Percentiles rank a stretch among this genome's conserved stretches.
phyloP scores from a whole-genome alignment of 805 yeast species.

The Saturnispora zaruensis region DNA sequence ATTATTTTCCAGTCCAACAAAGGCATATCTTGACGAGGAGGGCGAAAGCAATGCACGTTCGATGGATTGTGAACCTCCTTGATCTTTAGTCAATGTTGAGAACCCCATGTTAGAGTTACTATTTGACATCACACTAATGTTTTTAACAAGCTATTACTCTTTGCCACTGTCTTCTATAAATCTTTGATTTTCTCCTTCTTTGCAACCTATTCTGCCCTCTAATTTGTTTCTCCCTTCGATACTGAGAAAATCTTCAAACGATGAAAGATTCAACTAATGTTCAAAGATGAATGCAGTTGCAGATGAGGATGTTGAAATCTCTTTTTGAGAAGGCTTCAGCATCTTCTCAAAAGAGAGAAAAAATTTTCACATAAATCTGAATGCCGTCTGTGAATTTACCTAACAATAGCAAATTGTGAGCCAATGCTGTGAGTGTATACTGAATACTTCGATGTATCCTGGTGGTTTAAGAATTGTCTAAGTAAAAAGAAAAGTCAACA shows the following conservation, averaged over 20 bases:
- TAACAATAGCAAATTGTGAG: background rate
- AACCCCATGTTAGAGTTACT: background rate
- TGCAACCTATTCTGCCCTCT: background rate
- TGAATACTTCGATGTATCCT: no score
- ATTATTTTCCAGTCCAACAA: slow-evolving; percentile 11
- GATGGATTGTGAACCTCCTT: background rate
- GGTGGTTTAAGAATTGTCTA: no score
- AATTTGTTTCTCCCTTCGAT: background rate
- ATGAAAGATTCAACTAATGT: background rate
- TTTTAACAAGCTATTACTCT: background rate
- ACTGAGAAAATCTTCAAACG: background rate
- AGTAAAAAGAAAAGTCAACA: background rate
- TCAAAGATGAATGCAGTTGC: background rate
- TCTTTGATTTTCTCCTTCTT: background rate
- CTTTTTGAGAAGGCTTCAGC: background rate
- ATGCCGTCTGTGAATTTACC: background rate
- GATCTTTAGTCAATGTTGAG: background rate
- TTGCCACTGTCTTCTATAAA: background rate
- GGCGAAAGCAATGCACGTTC: slow-evolving; percentile 36
- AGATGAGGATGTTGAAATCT: background rate
- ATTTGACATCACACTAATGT: background rate
- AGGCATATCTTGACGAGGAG: slow-evolving; percentile 32
- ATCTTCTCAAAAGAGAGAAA: background rate
- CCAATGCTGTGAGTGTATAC: background rate
- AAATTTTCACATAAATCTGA: background rate